These are phyloP conservation scores for Aspergillus intermedius DNA, from an alignment of 2,329 filamentous ascomycete species.

Conservation along the genomic window DNA sequence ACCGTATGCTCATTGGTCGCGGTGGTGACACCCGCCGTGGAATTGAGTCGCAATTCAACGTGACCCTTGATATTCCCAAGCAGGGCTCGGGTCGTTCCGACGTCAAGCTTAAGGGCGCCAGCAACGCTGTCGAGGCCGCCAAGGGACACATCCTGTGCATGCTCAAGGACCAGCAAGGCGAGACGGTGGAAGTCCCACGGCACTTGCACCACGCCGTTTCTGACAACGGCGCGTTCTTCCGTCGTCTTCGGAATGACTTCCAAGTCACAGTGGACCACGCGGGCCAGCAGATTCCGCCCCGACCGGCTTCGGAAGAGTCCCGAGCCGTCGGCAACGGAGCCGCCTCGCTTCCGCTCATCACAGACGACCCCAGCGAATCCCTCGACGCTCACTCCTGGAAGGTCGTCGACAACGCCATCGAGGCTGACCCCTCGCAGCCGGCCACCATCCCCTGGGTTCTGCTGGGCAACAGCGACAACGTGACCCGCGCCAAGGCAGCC, in stretches of 20 bases:
- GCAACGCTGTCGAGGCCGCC: conserved; percentile 72
- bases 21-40: conserved; percentile 80
- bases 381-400: conserved; percentile 76
- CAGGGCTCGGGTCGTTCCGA: conserved; percentile 78
- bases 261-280: conserved; percentile 89
- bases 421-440: conserved; percentile 22
- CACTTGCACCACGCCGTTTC: conserved; percentile 72
- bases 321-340: conserved; percentile 53
- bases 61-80: conserved; percentile 84
- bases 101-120: conserved; percentile 76
- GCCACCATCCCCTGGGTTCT: conserved; percentile 70
- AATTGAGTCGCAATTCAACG: conserved; percentile 77
- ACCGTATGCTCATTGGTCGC: conserved; percentile 82
- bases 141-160: conserved; percentile 74
- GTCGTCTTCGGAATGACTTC: conserved; percentile 75
- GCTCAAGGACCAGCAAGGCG: conserved; percentile 79
- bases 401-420: conserved; percentile 52
- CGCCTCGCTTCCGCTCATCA: conserved; percentile 75
- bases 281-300: conserved; percentile 68
- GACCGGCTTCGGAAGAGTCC: conserved; percentile 49
- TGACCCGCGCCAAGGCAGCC: conserved; percentile 71
- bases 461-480: conserved; percentile 67
- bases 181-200: conserved; percentile 77
- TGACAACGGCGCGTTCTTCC: conserved; percentile 91
- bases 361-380: conserved; percentile 64